Percentiles rank a stretch among this genome's conserved stretches.
Evolutionary conservation across 2,329 filamentous ascomycete species (phyloP).

Genomic region (Fusarium sp.): DNA sequence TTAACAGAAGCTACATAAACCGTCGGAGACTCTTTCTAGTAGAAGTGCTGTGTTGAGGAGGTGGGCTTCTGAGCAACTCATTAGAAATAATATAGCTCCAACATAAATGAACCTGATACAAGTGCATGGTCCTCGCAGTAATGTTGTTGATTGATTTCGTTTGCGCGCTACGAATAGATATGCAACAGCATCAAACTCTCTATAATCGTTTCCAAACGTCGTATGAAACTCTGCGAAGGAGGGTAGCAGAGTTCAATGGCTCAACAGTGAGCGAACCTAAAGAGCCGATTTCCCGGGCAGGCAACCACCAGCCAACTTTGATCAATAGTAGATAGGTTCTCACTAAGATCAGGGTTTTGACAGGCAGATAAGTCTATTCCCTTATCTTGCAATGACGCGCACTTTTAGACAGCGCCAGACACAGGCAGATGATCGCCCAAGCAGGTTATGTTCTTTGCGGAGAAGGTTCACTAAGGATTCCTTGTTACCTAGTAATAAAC

Average conservation of each 20-base stretch:
- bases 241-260: neutral
- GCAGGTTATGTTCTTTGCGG: fast-evolving
- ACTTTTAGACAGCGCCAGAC: neutral
- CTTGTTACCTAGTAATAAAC: neutral
- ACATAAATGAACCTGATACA: too few species aligned
- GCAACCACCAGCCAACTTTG: too few species aligned
- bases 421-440: neutral
- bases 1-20: too few species aligned
- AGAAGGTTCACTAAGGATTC: neutral
- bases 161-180: neutral
- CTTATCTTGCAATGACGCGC: neutral
- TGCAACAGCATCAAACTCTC: neutral
- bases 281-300: neutral
- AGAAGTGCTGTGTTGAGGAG: too few species aligned
- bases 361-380: neutral
- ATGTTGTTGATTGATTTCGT: too few species aligned
- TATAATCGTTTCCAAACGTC: neutral
- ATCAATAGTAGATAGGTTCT: neutral
- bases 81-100: too few species aligned
- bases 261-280: neutral
- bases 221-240: neutral
- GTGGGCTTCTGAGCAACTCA: too few species aligned
- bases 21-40: too few species aligned
- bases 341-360: neutral
- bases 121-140: too few species aligned